Percentiles rank a stretch among this genome's conserved stretches.
Evolutionary conservation across 2,329 filamentous ascomycete species (phyloP).

Genomic region (Talaromyces albobiverticillius): DNA sequence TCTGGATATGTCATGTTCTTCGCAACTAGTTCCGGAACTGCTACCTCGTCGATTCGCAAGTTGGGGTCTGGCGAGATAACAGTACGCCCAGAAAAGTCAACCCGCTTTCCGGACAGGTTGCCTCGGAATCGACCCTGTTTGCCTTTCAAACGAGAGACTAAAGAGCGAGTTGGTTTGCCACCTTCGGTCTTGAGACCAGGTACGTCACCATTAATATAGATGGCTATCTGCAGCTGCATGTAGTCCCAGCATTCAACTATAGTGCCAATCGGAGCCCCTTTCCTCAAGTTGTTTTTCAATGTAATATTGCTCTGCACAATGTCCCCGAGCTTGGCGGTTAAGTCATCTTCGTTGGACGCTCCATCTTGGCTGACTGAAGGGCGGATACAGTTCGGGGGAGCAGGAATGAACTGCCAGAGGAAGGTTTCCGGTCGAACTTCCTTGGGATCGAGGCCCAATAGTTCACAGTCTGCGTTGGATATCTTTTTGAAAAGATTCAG

Average conservation of each 20-base stretch:
- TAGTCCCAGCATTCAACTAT: slow-evolving; percentile 99
- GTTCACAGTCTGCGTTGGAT: slow-evolving; percentile 78
- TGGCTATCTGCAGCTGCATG: slow-evolving; percentile 87
- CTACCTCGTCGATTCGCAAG: slow-evolving; percentile 87
- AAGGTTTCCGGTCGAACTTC: slow-evolving; percentile 95
- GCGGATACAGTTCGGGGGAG: slow-evolving; percentile 88
- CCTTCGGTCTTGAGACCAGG: slow-evolving; percentile 87
- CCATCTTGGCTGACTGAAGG: slow-evolving; percentile 92
- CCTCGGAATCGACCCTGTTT: slow-evolving; percentile 97
- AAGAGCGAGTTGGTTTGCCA: slow-evolving; percentile 85
- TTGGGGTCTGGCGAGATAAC: slow-evolving; percentile 98
- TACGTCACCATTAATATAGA: slow-evolving; percentile 97
- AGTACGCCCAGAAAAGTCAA: slow-evolving; percentile 95
- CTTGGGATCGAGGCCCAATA: slow-evolving; percentile 80
- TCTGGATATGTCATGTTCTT: slow-evolving; percentile 97
- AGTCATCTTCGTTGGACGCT: slow-evolving; percentile 91
- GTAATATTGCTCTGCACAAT: slow-evolving; percentile 90
- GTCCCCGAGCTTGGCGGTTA: slow-evolving; percentile 95
- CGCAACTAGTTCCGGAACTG: slow-evolving; percentile 85
- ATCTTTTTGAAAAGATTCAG: slow-evolving; percentile 91
- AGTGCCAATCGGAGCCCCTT: slow-evolving; percentile 79
- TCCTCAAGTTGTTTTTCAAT: slow-evolving; percentile 76
- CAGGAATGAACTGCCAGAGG: slow-evolving; percentile 93
- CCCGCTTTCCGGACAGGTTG: slow-evolving; percentile 95
- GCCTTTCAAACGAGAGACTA: slow-evolving; percentile 92